Base-by-base conservation (phyloP, 1,284 basidiomycete genomes). In the Earliella scabrosa region DNA sequence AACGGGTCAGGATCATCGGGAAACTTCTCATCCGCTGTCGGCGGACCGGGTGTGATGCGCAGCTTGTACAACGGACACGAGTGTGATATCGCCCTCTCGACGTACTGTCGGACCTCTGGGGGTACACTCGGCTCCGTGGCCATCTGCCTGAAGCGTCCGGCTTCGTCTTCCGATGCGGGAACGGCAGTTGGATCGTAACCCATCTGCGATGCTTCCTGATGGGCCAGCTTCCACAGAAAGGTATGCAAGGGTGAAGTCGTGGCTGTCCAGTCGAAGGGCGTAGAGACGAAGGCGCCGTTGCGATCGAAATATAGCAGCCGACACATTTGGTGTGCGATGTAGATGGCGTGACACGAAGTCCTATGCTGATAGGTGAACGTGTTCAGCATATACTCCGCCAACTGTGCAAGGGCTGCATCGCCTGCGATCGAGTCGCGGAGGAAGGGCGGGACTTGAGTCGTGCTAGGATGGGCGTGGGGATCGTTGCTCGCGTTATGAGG, bases 141-240 rank as follows among this genome's bases (percentile, higher is more conserved):
- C 45, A 14, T 18, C 7, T 4, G 14, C n/a, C 14, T 24, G 31
- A 48, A 34, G 10, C 11, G 3, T 2, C 10, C 11, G 10, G 23
- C 21, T 5, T 47, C 45, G 4, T n/a, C 11, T 1, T n/a, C 4
- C 3, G 23, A 14, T 13, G 45, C 31, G 2, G 20, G 20, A n/a
- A 24, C 27, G 13, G 46, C 49, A 7, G 52, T 59, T 3, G 59
- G 53, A 39, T 66, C 63, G 48, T 47, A 60, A 2, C 65, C 63
- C 3, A 56, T 59, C 39, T 58, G 18, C 18, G 27, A 6, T n/a
- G 26, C 45, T 41, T 24, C 39, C 60, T 46, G 21, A 56, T n/a
- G 21, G 16, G 53, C 51, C 26, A 56, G 13, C 45, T 47, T 54
- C 46, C 46, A 48, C 14, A 48, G 20, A 24, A 48, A 48, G 16